Evolutionary conservation across 2,329 filamentous ascomycete genomes (phyloP).

Genomic region (Hypoxylon sp.): DNA sequence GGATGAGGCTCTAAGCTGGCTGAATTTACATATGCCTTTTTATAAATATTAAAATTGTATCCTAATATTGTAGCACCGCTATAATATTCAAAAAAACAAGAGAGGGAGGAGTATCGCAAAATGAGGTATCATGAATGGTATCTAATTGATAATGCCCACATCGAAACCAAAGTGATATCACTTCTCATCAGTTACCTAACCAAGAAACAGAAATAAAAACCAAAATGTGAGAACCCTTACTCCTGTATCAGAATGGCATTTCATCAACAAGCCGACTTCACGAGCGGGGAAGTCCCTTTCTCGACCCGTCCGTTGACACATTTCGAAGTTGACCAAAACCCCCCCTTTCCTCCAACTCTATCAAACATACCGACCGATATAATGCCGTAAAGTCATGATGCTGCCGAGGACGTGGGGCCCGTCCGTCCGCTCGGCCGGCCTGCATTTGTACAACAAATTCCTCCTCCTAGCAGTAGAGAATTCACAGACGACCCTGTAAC

Average conservation of each 20-base stretch:
- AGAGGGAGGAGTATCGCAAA: neutral
- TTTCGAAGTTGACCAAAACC: slow-evolving; percentile 20
- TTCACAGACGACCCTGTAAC: slow-evolving; percentile 16
- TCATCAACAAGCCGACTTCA: neutral
- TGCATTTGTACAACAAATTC: slow-evolving; percentile 32
- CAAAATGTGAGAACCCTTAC: slow-evolving; percentile 27
- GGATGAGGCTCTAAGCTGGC: too few species aligned
- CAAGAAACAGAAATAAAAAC: slow-evolving; percentile 6
- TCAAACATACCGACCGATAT: slow-evolving; percentile 20
- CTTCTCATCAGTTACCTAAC: slow-evolving; percentile 20
- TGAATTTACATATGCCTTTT: neutral
- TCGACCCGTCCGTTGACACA: slow-evolving; percentile 16
- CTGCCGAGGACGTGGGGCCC: slow-evolving; percentile 13
- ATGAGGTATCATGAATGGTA: slow-evolving; percentile 29
- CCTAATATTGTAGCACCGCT: slow-evolving; percentile 17
- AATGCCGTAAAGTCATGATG: slow-evolving; percentile 31
- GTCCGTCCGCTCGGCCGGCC: slow-evolving; percentile 10
- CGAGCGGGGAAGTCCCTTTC: slow-evolving; percentile 12
- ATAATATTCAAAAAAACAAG: slow-evolving; percentile 1
- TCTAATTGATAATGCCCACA: slow-evolving; percentile 27
- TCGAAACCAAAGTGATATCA: slow-evolving; percentile 30
- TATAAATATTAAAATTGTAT: slow-evolving; percentile 1
- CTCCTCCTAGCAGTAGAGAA: slow-evolving; percentile 24
- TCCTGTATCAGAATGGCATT: slow-evolving; percentile 26
- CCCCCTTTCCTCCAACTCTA: slow-evolving; percentile 30